Evolutionary conservation across 2,329 filamentous ascomycete species (phyloP), one percentile per base, ranked within the genome.

Genomic region (Hawksworthiomyces lignivorus): DNA sequence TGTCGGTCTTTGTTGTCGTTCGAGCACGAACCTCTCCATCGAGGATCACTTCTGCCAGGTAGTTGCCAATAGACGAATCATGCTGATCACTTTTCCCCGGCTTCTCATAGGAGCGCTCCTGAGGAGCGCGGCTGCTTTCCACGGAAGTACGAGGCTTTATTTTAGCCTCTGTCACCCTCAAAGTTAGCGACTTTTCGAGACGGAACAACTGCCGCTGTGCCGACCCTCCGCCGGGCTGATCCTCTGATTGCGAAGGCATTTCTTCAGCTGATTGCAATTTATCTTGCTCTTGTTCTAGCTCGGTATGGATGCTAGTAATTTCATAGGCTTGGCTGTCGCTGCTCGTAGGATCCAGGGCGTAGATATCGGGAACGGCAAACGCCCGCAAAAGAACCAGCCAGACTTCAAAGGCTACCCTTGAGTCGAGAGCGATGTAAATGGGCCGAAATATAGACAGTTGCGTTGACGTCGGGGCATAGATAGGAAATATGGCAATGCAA

Each of bases 401-500:
- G 11, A 96, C 92, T 59, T 98, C 92, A 54, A 94, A 95, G n/a
- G 94, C 70, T 7, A 94, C 80, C 31, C 89, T 77, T 20, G 79
- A 89, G 52, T 97, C 90, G 33, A 96, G 65, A 4, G 87, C 84
- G 26, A 98, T 70, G 57, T 94, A 96, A 27, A 97, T 81, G 0
- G 92, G 90, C n/a, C 86, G 80, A 45, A 87, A 81, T 21, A 90
- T 76, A 7, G 84, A 83, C 43, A 90, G 70, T 15, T 83, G 75
- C 3, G 78, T 83, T 2, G 86, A 76, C 17, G 78, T 79, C 9
- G 84, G 73, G 1, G 87, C 81, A 62, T 98, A 97, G 48, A 90
- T 89, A 14, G 92, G 90, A 56, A 96, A 96, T 35, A 98, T 90
- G 39, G 87, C 89, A 49, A 98, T 85, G 65, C 89, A 97, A 56